Evolutionary conservation across 1,139 yeast genomes (phyloP).

Genomic region (Geotrichum candidum): DNA sequence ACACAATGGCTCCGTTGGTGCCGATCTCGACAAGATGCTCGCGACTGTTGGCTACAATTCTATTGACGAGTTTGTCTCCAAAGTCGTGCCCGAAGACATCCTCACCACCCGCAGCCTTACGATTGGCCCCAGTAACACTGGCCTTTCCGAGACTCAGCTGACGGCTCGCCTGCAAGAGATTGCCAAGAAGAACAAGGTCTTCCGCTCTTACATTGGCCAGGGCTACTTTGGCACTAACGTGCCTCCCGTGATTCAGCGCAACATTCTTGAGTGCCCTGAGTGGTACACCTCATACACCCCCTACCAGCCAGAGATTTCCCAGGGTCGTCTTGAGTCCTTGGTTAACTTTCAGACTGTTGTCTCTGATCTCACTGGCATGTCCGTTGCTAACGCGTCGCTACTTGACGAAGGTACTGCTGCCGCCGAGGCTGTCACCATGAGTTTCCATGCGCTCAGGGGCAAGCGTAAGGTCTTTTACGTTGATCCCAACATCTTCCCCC

Average conservation of each 20-base stretch:
- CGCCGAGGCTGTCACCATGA: constrained; percentile 90
- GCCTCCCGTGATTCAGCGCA: constrained; percentile 92
- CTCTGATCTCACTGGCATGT: constrained; percentile 83
- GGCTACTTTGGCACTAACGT: constrained; percentile 88
- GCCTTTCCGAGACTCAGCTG: constrained; percentile 79
- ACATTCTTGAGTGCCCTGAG: constrained; percentile 85
- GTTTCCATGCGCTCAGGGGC: constrained; percentile 61
- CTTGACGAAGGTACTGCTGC: constrained; percentile 98
- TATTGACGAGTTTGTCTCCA: constrained; percentile 60
- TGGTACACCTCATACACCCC: constrained; percentile 99
- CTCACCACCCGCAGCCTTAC: constrained; percentile 60
- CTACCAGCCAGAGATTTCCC: constrained; percentile 96
- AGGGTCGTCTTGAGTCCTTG: constrained; percentile 87
- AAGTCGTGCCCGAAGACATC: constrained; percentile 74
- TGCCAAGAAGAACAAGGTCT: constrained; percentile 68
- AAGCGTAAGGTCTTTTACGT: constrained; percentile 67
- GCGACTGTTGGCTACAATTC: constrained; percentile 57
- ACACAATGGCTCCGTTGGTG: constrained; percentile 78
- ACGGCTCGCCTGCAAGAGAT: constrained; percentile 57
- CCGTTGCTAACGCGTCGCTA: constrained; percentile 87
- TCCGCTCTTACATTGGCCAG: constrained; percentile 77
- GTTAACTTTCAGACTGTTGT: constrained; percentile 87
- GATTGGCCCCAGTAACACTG: constrained; percentile 56
- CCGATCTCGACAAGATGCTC: constrained; percentile 64
- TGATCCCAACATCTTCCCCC: constrained; percentile 74